Evolutionary conservation across 805 yeast genomes (phyloP).

Genomic region (Sugiyamaella floridensis): DNA sequence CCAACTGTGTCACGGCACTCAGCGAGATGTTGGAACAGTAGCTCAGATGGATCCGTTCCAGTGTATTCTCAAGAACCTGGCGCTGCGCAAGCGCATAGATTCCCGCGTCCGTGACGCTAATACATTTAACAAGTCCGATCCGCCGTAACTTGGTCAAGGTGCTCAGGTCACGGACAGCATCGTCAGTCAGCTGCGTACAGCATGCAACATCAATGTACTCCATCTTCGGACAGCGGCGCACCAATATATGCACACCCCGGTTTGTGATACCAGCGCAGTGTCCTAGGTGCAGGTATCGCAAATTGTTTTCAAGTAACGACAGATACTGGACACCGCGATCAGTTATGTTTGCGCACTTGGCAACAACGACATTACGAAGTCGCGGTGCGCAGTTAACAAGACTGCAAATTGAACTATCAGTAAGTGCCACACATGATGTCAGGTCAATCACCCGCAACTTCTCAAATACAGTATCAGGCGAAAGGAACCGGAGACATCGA

Average conservation of each 20-base stretch:
- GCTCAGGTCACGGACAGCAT: slow-evolving; percentile 68
- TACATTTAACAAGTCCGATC: slow-evolving; percentile 90
- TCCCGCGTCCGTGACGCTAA: slow-evolving; percentile 80
- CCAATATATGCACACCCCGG: slow-evolving; percentile 69
- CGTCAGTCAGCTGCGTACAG: slow-evolving; percentile 81
- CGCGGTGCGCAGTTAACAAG: slow-evolving; percentile 76
- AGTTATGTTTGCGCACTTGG: slow-evolving; percentile 82
- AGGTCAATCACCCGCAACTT: slow-evolving; percentile 76
- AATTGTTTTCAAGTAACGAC: slow-evolving; percentile 64
- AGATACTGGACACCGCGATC: slow-evolving; percentile 71
- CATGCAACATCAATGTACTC: slow-evolving; percentile 94
- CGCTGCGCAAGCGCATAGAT: slow-evolving; percentile 52
- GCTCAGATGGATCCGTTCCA: slow-evolving; percentile 89
- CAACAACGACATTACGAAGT: slow-evolving; percentile 76
- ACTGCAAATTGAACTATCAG: slow-evolving; percentile 70
- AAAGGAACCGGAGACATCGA: slow-evolving; percentile 49
- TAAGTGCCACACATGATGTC: slow-evolving; percentile 72
- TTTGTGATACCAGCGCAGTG: slow-evolving; percentile 91
- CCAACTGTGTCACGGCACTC: slow-evolving; percentile 65
- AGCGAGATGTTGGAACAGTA: slow-evolving; percentile 79
- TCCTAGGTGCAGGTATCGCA: slow-evolving; percentile 88
- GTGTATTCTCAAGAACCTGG: slow-evolving; percentile 67
- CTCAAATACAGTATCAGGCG: slow-evolving; percentile 42
- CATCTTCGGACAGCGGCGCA: slow-evolving; percentile 71
- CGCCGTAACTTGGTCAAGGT: slow-evolving; percentile 74